Conservation (phyloP, 768 basidiomycete species). For the Sporobolomyces roseus region DNA sequence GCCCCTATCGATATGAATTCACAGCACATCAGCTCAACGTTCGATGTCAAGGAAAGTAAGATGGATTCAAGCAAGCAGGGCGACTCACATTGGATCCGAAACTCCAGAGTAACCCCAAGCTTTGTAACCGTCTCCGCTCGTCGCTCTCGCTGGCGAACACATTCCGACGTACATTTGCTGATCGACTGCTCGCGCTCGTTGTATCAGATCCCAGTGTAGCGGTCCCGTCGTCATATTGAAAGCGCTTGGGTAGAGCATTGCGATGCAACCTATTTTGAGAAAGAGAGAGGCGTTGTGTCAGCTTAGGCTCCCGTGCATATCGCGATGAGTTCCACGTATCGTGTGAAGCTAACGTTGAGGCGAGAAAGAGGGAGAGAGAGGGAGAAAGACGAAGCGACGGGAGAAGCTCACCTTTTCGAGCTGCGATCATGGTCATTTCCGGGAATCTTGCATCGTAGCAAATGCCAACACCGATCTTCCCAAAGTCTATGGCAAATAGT, state of each 20-base stretch:
- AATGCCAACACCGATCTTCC: slow-evolving; percentile 91
- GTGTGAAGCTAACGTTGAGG: neutral
- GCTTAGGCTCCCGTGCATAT: too few species aligned
- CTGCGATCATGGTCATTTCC: slow-evolving; percentile 84
- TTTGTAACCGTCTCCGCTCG: slow-evolving; percentile 71
- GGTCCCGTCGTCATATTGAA: slow-evolving; percentile 96
- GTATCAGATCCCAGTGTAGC: slow-evolving; percentile 90
- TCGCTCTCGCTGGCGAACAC: slow-evolving; percentile 89
- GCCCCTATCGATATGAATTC: slow-evolving; percentile 56
- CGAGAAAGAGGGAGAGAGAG: neutral
- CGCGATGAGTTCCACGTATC: too few species aligned
- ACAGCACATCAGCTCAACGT: neutral
- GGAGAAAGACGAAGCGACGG: too few species aligned
- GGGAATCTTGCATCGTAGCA: slow-evolving; percentile 96
- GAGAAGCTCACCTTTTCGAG: slow-evolving; percentile 65
- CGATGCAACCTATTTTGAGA: slow-evolving; percentile 82
- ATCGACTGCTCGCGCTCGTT: slow-evolving; percentile 84
- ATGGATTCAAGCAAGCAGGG: too few species aligned
- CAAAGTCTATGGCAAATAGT: too few species aligned
- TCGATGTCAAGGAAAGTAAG: too few species aligned
- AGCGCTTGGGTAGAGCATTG: slow-evolving; percentile 86
- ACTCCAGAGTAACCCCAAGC: slow-evolving; percentile 52
- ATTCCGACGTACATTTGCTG: slow-evolving; percentile 95
- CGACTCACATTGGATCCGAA: slow-evolving; percentile 54
- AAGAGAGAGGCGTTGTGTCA: too few species aligned